These are phyloP conservation scores for Triticum turgidum DNA, from an alignment of 176 grass and related monocot species.

Conservation along the genomic window DNA sequence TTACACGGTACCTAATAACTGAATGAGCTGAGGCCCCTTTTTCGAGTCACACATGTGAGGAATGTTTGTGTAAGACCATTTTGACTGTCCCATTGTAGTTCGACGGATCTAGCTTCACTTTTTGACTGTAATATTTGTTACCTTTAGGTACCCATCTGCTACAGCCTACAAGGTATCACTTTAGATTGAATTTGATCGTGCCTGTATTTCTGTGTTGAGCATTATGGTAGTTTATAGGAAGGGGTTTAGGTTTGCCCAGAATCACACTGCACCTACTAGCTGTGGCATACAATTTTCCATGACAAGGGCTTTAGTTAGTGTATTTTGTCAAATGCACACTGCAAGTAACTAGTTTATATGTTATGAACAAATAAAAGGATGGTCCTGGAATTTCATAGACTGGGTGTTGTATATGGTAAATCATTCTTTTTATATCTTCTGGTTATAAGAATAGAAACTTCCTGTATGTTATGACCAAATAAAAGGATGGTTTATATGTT, in stretches of 20 bases:
- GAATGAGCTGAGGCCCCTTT: not conserved
- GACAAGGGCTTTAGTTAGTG: not conserved
- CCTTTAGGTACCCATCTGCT: not conserved
- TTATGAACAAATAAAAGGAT: not conserved
- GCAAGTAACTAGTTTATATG: not conserved
- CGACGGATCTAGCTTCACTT: not conserved
- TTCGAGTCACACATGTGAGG: not conserved
- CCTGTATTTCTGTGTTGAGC: not conserved
- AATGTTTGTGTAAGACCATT: not conserved
- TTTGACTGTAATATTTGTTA: not conserved
- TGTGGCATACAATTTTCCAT: not conserved
- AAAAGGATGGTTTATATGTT: not conserved
- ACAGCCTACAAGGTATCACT: not conserved
- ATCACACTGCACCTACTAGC: not conserved
- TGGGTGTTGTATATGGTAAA: not conserved
- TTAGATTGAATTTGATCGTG: not conserved
- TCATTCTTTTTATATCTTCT: not conserved
- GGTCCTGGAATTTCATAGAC: not conserved
- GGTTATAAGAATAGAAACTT: not conserved
- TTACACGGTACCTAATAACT: not conserved
- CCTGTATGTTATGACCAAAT: not conserved
- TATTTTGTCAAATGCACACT: not conserved
- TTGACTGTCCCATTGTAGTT: not conserved
- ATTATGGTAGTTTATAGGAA: not conserved
- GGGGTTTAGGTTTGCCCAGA: not conserved